Conservation (phyloP, 805 yeast species). For the Scheffersomyces amazonensis region DNA sequence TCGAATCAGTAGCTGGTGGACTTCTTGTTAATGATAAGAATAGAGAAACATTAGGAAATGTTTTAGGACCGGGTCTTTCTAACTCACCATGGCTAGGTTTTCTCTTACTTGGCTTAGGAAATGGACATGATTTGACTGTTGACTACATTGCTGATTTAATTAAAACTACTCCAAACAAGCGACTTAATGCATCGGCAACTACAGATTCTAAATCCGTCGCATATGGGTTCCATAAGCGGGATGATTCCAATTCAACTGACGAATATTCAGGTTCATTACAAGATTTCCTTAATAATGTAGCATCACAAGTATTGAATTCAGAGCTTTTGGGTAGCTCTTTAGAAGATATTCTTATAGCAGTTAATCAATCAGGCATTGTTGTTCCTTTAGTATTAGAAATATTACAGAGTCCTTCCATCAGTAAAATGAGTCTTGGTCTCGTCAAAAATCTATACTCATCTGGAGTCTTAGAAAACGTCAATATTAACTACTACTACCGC, state of each 20-base stretch:
- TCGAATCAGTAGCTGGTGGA: conserved; percentile 19
- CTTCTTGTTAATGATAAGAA: conserved; percentile 29
- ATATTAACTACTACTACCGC: conserved; percentile 18
- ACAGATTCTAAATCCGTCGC: conserved; percentile 1
- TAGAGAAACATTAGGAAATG: conserved; percentile 19
- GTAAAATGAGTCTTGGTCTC: conserved; percentile 19
- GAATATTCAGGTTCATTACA: conserved; percentile 28
- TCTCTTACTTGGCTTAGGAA: conserved; percentile 30
- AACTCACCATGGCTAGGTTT: conserved; percentile 23
- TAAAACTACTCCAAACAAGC: conserved; percentile 18
- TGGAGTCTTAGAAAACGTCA: conserved; percentile 31
- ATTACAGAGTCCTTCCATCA: conserved; percentile 18
- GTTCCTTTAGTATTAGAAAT: conserved; percentile 23
- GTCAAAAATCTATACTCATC: conserved; percentile 22
- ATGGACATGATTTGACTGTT: conserved; percentile 26
- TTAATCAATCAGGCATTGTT: conserved; percentile 28
- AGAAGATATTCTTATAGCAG: conserved; percentile 22
- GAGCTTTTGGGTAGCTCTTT: conserved; percentile 17
- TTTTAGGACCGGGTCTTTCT: conserved; percentile 21
- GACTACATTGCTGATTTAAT: conserved; percentile 27
- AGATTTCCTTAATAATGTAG: conserved; percentile 27
- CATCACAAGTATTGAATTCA: conserved; percentile 20
- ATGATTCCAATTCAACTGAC: conserved; percentile 2
- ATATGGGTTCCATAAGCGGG: not conserved
- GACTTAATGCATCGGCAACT: conserved; percentile 1